Evolutionary conservation across 331 rosid genomes (phyloP), one percentile per base, ranked within the genome.

Genomic region (Malus hybrid): DNA sequence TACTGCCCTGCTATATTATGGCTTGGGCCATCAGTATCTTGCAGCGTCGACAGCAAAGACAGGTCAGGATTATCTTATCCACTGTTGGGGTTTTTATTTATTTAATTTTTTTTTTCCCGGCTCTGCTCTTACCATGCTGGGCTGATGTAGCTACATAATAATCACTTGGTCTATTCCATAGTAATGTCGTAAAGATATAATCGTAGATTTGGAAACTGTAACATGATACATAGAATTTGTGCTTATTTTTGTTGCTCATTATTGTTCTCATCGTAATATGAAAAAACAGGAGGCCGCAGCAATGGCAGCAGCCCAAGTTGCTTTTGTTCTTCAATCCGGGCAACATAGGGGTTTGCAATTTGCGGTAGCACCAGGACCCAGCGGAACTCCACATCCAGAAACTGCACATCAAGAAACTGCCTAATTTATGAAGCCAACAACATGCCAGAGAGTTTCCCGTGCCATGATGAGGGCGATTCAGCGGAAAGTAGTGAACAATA

Each of bases 11-110:
- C 15, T 44, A 44, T 3, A 44, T 44, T 44, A 44, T 44, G 50
- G 50, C 50, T 10, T 44, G 50, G 90, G 98, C 97, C 74, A 86
- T 94, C 82, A 90, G 93, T 78, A 87, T 91, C 77, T 86, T 94
- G 87, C 99, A 94, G 82, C 97, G 92, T 33, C 86, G 96, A 60
- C 90, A 93, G 70, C 99, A 90, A 80, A 90, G 96, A 92, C 99
- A 87, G 84, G 99, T 92, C 16, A 73, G 82, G 58, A 24, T 75
- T 76, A 26, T 68, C 24, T 15, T 20, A 65, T 66, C 50, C 1
- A 32, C n/a, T 19, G 26, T 28, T 7, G 20, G 48, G 46, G 13
- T 29, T 3, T 42, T 42, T 42, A 24, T 24, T 24, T 24, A 24
- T 24, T 24, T 24, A 24, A 24, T 3, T 42, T 42, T 42, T 62